These are phyloP conservation scores for Cadophora gregata DNA, from an alignment of 2,329 filamentous ascomycete genomes.

Conservation along the genomic window DNA sequence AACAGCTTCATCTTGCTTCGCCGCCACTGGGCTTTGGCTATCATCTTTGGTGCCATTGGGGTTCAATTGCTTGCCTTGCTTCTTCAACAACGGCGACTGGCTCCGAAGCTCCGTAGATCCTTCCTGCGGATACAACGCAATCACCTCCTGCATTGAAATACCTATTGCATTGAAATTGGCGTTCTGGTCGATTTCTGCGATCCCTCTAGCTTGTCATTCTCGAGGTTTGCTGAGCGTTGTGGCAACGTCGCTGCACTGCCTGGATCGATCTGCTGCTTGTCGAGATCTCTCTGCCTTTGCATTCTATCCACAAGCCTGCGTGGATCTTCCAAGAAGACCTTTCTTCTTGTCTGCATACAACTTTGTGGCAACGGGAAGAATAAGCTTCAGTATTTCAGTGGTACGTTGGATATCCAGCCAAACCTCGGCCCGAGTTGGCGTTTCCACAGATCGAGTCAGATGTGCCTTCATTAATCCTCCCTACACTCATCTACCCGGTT, in stretches of 20 bases:
- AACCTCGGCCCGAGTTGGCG: not conserved
- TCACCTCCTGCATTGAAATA: not conserved
- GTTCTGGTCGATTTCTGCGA: not conserved
- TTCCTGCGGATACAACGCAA: not conserved
- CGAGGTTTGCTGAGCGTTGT: not conserved
- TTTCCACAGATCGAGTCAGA: not conserved
- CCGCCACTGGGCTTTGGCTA: not conserved
- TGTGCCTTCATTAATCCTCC: not conserved
- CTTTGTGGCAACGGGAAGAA: not conserved
- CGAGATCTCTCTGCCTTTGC: not conserved
- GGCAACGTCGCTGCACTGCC: not conserved
- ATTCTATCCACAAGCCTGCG: not conserved
- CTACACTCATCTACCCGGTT: too few species aligned
- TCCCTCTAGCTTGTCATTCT: not conserved
- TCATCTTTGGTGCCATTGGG: not conserved
- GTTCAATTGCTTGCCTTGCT: not conserved
- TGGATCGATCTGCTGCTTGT: not conserved
- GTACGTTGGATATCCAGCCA: constrained; percentile 1
- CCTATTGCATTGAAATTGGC: not conserved
- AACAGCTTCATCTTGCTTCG: not conserved
- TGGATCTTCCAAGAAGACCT: not conserved
- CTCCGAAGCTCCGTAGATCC: not conserved
- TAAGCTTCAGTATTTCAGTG: not conserved
- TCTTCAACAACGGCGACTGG: not conserved
- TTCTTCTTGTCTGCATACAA: not conserved